These are phyloP conservation scores for Globisporangium recalcitrans DNA, from an alignment of 352 stramenopile species.

Conservation along the genomic window DNA sequence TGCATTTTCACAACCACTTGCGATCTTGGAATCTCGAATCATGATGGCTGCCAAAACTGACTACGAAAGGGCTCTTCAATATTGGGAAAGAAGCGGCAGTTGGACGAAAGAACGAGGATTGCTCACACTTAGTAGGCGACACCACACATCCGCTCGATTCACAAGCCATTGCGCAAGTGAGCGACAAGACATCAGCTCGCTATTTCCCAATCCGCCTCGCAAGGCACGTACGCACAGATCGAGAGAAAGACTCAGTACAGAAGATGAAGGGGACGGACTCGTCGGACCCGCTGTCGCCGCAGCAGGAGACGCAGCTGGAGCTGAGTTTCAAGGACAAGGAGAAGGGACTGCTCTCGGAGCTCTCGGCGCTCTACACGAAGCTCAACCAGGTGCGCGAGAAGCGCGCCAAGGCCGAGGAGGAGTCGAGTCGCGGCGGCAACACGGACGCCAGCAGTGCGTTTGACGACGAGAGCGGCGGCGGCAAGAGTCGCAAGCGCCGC, in stretches of 20 bases:
- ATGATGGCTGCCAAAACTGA: constrained; percentile 9
- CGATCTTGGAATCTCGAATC: background rate
- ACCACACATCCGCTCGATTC: background rate
- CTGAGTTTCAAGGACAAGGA: constrained; percentile 66
- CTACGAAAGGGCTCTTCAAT: background rate
- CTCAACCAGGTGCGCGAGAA: constrained; percentile 81
- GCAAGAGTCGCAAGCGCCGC: constrained; percentile 33
- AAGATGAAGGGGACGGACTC: constrained; percentile 11
- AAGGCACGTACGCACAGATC: background rate
- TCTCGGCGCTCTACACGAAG: constrained; percentile 74
- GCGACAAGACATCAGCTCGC: background rate
- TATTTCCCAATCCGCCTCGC: constrained; percentile 6
- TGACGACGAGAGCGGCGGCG: constrained; percentile 22
- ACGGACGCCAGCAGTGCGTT: constrained; percentile 17
- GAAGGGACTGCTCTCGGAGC: constrained; percentile 55
- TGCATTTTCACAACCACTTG: background rate
- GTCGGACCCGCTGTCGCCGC: background rate
- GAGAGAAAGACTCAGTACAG: background rate
- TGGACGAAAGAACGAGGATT: background rate
- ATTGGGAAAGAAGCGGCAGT: constrained; percentile 4
- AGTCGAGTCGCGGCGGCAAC: constrained; percentile 23
- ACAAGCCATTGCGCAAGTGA: background rate
- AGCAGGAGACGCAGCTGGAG: background rate
- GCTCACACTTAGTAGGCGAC: background rate
- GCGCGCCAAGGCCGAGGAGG: constrained; percentile 62